Conservation (phyloP, 257 asterid species). For the Pogostemon cablin region DNA sequence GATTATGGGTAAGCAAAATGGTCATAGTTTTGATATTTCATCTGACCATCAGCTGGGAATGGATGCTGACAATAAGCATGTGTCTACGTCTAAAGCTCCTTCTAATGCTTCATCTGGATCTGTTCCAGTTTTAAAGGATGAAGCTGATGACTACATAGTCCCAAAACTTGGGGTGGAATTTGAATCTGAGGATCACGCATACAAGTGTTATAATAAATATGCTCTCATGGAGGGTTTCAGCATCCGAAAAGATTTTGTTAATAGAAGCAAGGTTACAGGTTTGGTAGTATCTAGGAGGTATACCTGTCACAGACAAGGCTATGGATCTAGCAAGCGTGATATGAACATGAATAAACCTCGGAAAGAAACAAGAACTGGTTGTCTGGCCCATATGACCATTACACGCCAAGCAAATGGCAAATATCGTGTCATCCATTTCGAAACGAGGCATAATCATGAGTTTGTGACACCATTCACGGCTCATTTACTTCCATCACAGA, state of each 20-base stretch:
- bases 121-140: constrained; percentile 37
- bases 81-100: constrained; percentile 37
- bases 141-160: constrained; percentile 39
- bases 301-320: constrained; percentile 69
- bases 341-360: constrained; percentile 43
- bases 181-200: constrained; percentile 61
- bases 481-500: constrained; percentile 67
- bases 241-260: constrained; percentile 64
- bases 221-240: constrained; percentile 69
- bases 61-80: constrained; percentile 33
- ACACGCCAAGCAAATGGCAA: constrained; percentile 61
- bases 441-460: constrained; percentile 59
- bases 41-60: constrained; percentile 32
- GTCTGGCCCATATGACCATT: constrained; percentile 65
- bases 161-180: constrained; percentile 62
- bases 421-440: constrained; percentile 60
- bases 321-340: constrained; percentile 49
- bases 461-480: constrained; percentile 60
- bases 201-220: constrained; percentile 55
- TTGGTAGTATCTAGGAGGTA: constrained; percentile 63
- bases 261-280: constrained; percentile 58
- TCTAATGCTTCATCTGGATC: constrained; percentile 41
- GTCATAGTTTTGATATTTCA: constrained; percentile 34
- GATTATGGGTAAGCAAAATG: constrained; percentile 26
- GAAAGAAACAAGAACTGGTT: constrained; percentile 61